Base-by-base conservation (phyloP, 176 grass and related monocot genomes). In the Aegilops sharonensis region DNA sequence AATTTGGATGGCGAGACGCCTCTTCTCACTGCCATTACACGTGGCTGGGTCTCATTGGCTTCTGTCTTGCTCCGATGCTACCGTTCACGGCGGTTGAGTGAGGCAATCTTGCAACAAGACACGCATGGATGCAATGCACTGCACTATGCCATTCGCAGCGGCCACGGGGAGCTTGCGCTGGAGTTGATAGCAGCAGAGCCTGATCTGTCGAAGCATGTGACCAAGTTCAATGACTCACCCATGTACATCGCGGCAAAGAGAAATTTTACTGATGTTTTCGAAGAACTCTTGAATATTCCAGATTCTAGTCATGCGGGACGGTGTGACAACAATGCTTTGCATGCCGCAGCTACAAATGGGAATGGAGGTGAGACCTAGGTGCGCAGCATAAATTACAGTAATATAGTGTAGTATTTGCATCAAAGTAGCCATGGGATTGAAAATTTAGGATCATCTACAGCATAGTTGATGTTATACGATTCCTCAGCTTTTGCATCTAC, bases 161-260 rank as follows among this genome's bases (percentile, higher is more conserved):
- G 67, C 17, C 67, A 37, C 17, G 2, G 4, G 18, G 5, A 56
- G 6, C 69, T 90, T 54, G 78, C 78, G 0, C 12, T 78, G 18
- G 3, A 72, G 24, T 6, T 83, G 78, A 70, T 90, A 12, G 8
- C 0, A 10, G 61, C 11, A 11, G 24, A 63, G 25, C 48, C 45
- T 11, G 17, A 12, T 2, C 72, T 75, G 13, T 75, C 72, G 3
- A 3, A 5, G 37, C 8, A 9, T 0, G 72, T 50, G 36, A 56
- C 24, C 50, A 31, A 34, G 0, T 2, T 6, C 6, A 39, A 9
- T 39, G 8, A 87, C 31, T 90, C 89, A 3, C 72, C 89, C 0
- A 64, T 90, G 84, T 83, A 15, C 48, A 31, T 73, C 1, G 79
- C 84, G 0, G 84, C 35, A 1, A 62, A 7, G 60, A 90, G 77